Evolutionary conservation across 2,329 filamentous ascomycete species (phyloP).

Genomic region (Apiospora malaysiana): DNA sequence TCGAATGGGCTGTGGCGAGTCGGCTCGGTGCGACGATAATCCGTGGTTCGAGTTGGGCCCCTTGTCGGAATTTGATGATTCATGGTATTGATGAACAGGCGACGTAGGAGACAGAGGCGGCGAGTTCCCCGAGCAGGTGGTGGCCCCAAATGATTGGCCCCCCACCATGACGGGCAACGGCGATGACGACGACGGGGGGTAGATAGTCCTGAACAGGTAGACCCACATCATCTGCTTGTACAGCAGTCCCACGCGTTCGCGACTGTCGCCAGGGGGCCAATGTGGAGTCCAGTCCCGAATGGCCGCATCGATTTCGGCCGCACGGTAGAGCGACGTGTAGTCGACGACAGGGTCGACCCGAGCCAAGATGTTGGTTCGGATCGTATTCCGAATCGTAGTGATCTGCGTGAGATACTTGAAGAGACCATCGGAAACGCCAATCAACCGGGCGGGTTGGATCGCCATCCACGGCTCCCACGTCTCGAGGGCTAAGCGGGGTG

Average conservation of each 20-base stretch:
- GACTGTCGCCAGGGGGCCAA: conserved; percentile 63
- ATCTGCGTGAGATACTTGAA: conserved; percentile 82
- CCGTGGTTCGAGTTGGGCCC: conserved; percentile 31
- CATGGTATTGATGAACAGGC: conserved; percentile 27
- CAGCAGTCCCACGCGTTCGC: conserved; percentile 60
- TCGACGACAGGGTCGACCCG: conserved; percentile 72
- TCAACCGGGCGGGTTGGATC: conserved; percentile 61
- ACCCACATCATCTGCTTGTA: conserved; percentile 73
- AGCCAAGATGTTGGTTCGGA: conserved; percentile 69
- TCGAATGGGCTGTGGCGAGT: conserved; percentile 54
- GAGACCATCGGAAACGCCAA: conserved; percentile 83
- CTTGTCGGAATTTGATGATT: conserved; percentile 31
- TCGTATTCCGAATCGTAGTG: conserved; percentile 75
- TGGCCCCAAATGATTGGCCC: conserved; percentile 23
- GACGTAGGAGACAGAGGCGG: conserved; percentile 31
- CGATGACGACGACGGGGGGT: conserved; percentile 51
- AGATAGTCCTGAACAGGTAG: conserved; percentile 66
- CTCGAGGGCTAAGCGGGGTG: conserved; percentile 47
- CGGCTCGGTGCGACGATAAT: conserved; percentile 31
- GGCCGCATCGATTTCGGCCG: conserved; percentile 75
- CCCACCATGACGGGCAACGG: conserved; percentile 27
- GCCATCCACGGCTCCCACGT: conserved; percentile 49
- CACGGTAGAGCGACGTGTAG: conserved; percentile 74
- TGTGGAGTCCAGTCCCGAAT: conserved; percentile 76
- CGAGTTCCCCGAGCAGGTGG: conserved; percentile 22